A percentile compares a stretch with the other conserved stretches of the same genome.
Evolutionary conservation across 1,284 basidiomycete genomes (phyloP).

Genomic region (Termitomyces sp.): DNA sequence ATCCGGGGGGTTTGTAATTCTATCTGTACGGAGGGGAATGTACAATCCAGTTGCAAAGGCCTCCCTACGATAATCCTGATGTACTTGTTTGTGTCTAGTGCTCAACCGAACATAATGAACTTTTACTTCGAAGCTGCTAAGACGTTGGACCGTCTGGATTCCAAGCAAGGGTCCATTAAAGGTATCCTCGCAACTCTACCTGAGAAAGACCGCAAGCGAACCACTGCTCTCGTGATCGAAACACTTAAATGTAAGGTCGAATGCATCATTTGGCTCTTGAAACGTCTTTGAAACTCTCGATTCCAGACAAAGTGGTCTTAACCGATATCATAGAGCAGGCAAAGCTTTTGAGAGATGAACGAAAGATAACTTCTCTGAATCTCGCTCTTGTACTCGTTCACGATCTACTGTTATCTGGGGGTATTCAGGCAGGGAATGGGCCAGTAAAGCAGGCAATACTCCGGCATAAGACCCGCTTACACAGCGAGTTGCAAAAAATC

Average conservation of each 20-base stretch:
- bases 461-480: slow-evolving; percentile 84
- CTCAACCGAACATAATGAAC: slow-evolving; percentile 61
- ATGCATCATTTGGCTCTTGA: not conserved
- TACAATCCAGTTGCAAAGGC: slow-evolving; percentile 14
- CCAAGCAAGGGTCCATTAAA: slow-evolving; percentile 84
- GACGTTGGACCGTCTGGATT: slow-evolving; percentile 79
- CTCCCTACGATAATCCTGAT: slow-evolving; percentile 12
- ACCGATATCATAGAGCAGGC: slow-evolving; percentile 59
- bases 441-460: slow-evolving; percentile 79
- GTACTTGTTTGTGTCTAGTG: slow-evolving; percentile 11
- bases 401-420: slow-evolving; percentile 75
- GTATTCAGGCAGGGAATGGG: slow-evolving; percentile 86
- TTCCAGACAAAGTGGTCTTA: slow-evolving; percentile 66
- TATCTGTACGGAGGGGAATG: slow-evolving; percentile 14
- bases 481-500: slow-evolving; percentile 78
- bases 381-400: slow-evolving; percentile 83
- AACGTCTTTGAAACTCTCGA: not conserved
- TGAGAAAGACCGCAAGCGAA: slow-evolving; percentile 74
- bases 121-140: slow-evolving; percentile 88
- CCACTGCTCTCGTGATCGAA: slow-evolving; percentile 79
- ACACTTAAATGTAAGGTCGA: slow-evolving; percentile 82
- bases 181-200: slow-evolving; percentile 68
- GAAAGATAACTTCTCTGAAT: slow-evolving; percentile 66
- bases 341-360: slow-evolving; percentile 69
- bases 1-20: slow-evolving; percentile 4